Base-by-base conservation (phyloP, 768 basidiomycete genomes). In the Sporobolomyces pararoseus region DNA sequence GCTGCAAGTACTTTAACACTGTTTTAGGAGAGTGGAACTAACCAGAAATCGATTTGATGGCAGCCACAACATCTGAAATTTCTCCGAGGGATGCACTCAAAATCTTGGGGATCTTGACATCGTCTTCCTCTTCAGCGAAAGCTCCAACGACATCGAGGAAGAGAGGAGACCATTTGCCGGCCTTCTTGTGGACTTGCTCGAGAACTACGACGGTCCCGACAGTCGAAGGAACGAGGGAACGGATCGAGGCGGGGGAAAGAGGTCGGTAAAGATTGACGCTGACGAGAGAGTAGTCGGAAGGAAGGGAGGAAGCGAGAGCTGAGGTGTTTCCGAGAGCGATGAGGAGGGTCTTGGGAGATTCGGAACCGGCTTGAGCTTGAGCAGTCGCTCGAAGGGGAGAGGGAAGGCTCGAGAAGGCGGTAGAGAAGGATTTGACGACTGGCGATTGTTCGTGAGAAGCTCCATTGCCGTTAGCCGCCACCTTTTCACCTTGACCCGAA, bases 101-200 rank as follows among this genome's bases (percentile, higher is more conserved):
- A 50, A 93, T 82, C 16, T 81, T 70, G 7, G 88, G 84, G 12
- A 84, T 61, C 39, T 68, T 46, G 32, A 29, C 70, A 31, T 66
- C 66, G 25, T 74, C 66, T 27, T 84, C 82, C 53, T 83, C 83
- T 51, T 85, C 82, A 71, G 91, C 90, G 39, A 93, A 79, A 19
- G 87, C 87, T 63, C 83, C 84, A 54, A 89, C 84, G 31, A 92
- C 81, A 39, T 94, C 91, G 59, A 96, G 84, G 79, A 89, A 95
- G 5, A 95, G 80, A 0, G 91, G 89, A 1, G 89, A 87, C 89
- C 89, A 94, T 79, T 90, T 90, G 46, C 86, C 86, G n/a, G 84
- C 83, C 85, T 88, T 90, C 72, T 81, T 83, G 75, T 84, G 83
- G 10, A 89, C 81, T 78, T 93, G 91, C 77, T 95, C 93, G 16